Conservation (phyloP, 176 grass and related monocot genomes). For the Paspalum notatum region DNA sequence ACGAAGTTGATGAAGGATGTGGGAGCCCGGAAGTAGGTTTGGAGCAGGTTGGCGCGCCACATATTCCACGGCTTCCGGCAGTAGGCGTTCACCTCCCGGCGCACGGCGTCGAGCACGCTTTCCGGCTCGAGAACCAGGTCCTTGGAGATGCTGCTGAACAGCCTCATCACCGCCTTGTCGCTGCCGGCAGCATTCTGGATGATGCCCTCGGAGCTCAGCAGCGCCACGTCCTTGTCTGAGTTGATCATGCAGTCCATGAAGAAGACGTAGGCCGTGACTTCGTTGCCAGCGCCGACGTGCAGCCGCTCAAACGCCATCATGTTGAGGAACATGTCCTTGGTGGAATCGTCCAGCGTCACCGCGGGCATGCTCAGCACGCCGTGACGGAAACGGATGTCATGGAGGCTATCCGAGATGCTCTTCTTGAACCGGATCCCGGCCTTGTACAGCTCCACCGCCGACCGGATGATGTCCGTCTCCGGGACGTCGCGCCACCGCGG, state of each 20-base stretch:
- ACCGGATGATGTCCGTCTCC: constrained; percentile 70
- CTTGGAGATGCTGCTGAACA: constrained; percentile 45
- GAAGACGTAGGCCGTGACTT: too few species aligned
- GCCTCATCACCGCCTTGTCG: constrained; percentile 46
- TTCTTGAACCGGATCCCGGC: constrained; percentile 68
- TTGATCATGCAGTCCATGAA: too few species aligned
- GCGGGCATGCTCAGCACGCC: constrained; percentile 54
- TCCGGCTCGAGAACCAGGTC: constrained; percentile 40
- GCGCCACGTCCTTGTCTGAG: too few species aligned
- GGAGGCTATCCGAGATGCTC: constrained; percentile 49
- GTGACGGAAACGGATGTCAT: constrained; percentile 58
- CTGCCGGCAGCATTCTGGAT: constrained; percentile 40
- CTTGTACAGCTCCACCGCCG: constrained; percentile 74
- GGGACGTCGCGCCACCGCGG: too few species aligned
- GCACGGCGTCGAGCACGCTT: constrained; percentile 34
- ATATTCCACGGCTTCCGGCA: constrained; percentile 47
- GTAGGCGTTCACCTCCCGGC: constrained; percentile 46
- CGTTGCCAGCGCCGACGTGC: too few species aligned
- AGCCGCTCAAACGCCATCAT: constrained; percentile 87
- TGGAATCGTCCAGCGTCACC: constrained; percentile 67
- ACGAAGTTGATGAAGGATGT: constrained; percentile 55
- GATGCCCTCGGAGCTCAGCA: too few species aligned
- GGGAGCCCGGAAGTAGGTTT: constrained; percentile 59
- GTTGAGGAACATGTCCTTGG: constrained; percentile 79
- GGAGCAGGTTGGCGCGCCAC: constrained; percentile 52